Conservation (phyloP, 1,284 basidiomycete genomes). For the Microbotryomycetes sp. region DNA sequence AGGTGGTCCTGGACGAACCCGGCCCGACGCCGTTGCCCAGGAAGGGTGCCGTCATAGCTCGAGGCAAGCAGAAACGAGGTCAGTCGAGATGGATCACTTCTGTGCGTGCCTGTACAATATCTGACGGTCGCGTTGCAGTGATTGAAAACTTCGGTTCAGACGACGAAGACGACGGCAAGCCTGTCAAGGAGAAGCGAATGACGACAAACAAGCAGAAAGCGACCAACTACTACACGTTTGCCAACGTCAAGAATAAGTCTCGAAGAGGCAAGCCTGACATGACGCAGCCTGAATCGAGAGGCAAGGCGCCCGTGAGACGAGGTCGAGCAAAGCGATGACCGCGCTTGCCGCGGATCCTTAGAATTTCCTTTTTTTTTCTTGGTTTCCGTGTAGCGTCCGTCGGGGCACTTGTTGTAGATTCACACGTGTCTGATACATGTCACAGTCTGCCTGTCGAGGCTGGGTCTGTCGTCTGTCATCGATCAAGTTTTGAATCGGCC, state of each 20-base stretch:
- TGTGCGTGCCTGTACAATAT: background rate
- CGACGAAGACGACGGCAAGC: slow-evolving; percentile 23
- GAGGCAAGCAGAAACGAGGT: slow-evolving; percentile 33
- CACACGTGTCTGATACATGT: too few species aligned
- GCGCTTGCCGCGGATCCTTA: too few species aligned
- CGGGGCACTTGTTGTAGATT: too few species aligned
- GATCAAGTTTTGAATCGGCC: too few species aligned
- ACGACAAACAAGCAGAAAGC: slow-evolving; percentile 90
- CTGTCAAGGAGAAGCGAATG: slow-evolving; percentile 65
- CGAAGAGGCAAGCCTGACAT: slow-evolving; percentile 18
- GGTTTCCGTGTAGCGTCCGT: too few species aligned
- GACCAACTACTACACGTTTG: slow-evolving; percentile 68
- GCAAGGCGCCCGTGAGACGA: slow-evolving; percentile 7
- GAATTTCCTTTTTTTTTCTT: too few species aligned
- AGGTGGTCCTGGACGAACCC: slow-evolving; percentile 10
- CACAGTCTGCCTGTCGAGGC: too few species aligned
- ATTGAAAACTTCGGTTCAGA: slow-evolving; percentile 8
- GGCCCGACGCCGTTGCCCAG: slow-evolving; percentile 14
- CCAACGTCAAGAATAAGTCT: slow-evolving; percentile 43
- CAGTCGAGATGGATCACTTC: slow-evolving; percentile 15
- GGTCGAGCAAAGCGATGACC: background rate
- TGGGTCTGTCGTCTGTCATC: too few species aligned
- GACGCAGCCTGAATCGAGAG: slow-evolving; percentile 17
- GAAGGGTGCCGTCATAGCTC: slow-evolving; percentile 11
- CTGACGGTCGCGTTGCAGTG: background rate